phyloP scores from a whole-genome alignment of 768 basidiomycete genomes.

The Russula dissimulans region DNA sequence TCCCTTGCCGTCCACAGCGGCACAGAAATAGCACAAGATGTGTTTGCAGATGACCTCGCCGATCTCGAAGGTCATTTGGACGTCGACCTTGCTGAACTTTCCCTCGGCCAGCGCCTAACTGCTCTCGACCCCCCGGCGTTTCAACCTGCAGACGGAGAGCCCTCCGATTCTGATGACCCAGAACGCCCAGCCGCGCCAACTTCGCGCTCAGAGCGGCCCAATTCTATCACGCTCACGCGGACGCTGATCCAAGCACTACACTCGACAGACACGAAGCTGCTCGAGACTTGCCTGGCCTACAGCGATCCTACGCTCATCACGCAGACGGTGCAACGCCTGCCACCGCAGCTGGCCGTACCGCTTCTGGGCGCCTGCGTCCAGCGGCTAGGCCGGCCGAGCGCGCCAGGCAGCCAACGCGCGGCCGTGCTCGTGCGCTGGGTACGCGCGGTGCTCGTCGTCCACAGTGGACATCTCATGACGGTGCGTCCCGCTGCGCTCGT shows the following conservation, averaged over 20 bases:
- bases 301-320: constrained; percentile 73
- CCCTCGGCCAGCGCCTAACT: constrained; percentile 82
- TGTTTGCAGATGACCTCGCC: constrained; percentile 40
- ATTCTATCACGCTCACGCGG: constrained; percentile 82
- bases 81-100: constrained; percentile 81
- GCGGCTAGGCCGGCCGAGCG: constrained; percentile 70
- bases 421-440: constrained; percentile 66
- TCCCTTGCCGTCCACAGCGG: constrained; percentile 60
- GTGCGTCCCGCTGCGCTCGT: constrained; percentile 36
- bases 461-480: constrained; percentile 90
- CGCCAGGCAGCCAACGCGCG: constrained; percentile 71
- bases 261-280: constrained; percentile 78
- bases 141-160: constrained; percentile 28
- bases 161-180: constrained; percentile 41
- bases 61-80: constrained; percentile 65
- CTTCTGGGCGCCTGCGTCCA: constrained; percentile 85
- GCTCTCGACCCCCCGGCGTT: constrained; percentile 47
- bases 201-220: constrained; percentile 31
- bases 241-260: constrained; percentile 95
- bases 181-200: constrained; percentile 24
- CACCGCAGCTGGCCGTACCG: constrained; percentile 78
- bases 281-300: constrained; percentile 82
- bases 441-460: constrained; percentile 72
- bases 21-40: constrained; percentile 50
- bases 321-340: constrained; percentile 80